These are phyloP conservation scores for Triangularia setosa DNA, from an alignment of 2,329 filamentous ascomycete genomes.

Conservation along the genomic window DNA sequence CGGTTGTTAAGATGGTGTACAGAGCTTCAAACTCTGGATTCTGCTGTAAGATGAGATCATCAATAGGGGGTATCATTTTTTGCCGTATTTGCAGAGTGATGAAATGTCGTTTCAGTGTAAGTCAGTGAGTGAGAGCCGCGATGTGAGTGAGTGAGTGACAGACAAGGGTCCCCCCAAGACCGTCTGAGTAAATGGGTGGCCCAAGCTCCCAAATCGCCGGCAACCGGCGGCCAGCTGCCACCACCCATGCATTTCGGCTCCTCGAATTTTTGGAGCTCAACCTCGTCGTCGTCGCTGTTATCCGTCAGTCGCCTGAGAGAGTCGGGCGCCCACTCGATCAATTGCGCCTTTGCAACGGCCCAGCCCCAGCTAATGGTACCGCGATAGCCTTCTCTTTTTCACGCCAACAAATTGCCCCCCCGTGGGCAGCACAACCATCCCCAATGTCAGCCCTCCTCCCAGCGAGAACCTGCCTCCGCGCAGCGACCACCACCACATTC, in stretches of 20 bases:
- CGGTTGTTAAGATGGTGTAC: slow-evolving; percentile 51
- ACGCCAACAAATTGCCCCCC: too few relatives aligned
- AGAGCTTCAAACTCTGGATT: slow-evolving; percentile 60
- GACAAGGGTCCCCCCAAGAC: not conserved
- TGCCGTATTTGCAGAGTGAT: not conserved
- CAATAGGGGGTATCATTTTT: slow-evolving; percentile 57
- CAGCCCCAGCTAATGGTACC: not conserved
- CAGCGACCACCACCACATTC: not conserved
- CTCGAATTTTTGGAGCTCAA: slow-evolving; percentile 22
- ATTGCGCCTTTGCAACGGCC: not conserved
- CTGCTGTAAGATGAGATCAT: slow-evolving; percentile 48
- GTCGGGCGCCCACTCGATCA: not conserved
- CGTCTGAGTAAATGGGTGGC: not conserved
- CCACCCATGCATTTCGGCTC: not conserved
- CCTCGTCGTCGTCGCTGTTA: not conserved
- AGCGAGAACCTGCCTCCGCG: slow-evolving; percentile 13
- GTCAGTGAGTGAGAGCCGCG: not conserved
- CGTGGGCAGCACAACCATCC: not conserved
- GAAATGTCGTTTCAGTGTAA: not conserved
- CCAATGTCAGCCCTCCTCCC: not conserved
- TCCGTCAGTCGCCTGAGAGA: not conserved
- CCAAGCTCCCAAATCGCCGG: slow-evolving; percentile 3
- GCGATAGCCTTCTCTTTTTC: not conserved
- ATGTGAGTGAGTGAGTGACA: not conserved
- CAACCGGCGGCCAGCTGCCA: slow-evolving; percentile 9